These are phyloP conservation scores for Fraxinus americana DNA, from an alignment of 257 asterid genomes.

Conservation along the genomic window DNA sequence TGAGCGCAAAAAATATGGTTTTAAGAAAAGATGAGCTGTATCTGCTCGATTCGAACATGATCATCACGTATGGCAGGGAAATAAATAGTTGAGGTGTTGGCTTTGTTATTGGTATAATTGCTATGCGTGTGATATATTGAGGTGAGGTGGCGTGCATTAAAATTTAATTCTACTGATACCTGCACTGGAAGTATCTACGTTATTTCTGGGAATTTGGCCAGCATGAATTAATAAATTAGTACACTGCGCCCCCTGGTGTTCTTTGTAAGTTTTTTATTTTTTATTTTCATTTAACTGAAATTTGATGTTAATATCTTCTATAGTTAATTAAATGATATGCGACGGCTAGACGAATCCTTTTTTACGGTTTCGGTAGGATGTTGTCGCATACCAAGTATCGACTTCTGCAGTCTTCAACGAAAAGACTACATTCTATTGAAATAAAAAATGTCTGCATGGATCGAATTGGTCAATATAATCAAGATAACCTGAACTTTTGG, in stretches of 20 bases:
- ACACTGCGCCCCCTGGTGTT: background rate
- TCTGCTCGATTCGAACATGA: background rate
- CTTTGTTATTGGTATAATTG: background rate
- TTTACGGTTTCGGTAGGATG: too few relatives aligned
- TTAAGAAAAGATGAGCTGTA: constrained; percentile 65
- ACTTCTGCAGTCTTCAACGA: too few relatives aligned
- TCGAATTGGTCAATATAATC: too few relatives aligned
- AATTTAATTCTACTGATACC: background rate
- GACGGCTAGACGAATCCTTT: too few relatives aligned
- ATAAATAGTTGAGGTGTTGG: background rate
- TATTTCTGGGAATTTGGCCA: background rate
- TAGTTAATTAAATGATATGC: too few relatives aligned
- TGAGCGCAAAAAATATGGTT: constrained; percentile 88
- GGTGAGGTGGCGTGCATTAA: background rate
- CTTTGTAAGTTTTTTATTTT: background rate
- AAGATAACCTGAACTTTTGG: too few relatives aligned
- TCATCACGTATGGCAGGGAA: background rate
- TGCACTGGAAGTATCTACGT: background rate
- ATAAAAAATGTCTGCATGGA: too few relatives aligned
- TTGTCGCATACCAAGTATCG: too few relatives aligned
- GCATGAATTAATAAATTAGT: background rate
- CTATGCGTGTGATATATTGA: background rate
- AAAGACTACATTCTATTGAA: too few relatives aligned
- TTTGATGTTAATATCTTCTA: too few relatives aligned
- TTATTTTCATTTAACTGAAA: too few relatives aligned